Conservation (phyloP, 2,329 filamentous ascomycete genomes). For the Calcarisporium arbuscula region DNA sequence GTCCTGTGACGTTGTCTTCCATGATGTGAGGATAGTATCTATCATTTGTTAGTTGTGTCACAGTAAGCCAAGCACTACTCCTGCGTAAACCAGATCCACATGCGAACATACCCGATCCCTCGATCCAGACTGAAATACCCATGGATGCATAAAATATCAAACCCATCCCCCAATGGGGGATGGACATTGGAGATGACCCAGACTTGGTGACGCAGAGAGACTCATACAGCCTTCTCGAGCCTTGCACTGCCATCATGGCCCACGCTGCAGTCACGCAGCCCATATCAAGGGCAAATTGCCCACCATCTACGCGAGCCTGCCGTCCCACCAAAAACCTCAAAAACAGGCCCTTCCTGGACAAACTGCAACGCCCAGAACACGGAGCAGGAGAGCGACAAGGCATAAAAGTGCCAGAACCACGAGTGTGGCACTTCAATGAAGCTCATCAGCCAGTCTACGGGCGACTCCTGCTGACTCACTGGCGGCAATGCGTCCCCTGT, state of each 20-base stretch:
- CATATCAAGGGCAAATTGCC: conserved; percentile 41
- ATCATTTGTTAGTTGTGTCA: no score
- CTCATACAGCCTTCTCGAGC: conserved; percentile 69
- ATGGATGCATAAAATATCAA: conserved; percentile 70
- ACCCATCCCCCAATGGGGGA: conserved; percentile 76
- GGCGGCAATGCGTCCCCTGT: not conserved
- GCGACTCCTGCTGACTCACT: conserved; percentile 10
- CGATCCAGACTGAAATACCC: conserved; percentile 75
- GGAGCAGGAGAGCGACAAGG: conserved; percentile 62
- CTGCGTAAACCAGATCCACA: conserved; percentile 10
- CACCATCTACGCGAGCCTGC: conserved; percentile 19
- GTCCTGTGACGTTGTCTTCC: no score
- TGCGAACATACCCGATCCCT: conserved; percentile 69
- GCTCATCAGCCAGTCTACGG: conserved; percentile 24
- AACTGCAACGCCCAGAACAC: conserved; percentile 69
- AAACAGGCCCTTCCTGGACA: conserved; percentile 43
- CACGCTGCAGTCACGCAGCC: conserved; percentile 61
- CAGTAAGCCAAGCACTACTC: no score
- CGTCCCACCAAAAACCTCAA: conserved; percentile 40
- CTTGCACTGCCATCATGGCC: conserved; percentile 70
- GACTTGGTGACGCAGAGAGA: conserved; percentile 58
- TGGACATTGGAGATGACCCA: conserved; percentile 69
- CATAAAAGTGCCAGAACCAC: conserved; percentile 88
- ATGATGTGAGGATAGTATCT: conserved; percentile 27
- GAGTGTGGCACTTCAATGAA: conserved; percentile 66